Base-by-base conservation (phyloP, 441 rosid genomes). In the Mallotus repandus region DNA sequence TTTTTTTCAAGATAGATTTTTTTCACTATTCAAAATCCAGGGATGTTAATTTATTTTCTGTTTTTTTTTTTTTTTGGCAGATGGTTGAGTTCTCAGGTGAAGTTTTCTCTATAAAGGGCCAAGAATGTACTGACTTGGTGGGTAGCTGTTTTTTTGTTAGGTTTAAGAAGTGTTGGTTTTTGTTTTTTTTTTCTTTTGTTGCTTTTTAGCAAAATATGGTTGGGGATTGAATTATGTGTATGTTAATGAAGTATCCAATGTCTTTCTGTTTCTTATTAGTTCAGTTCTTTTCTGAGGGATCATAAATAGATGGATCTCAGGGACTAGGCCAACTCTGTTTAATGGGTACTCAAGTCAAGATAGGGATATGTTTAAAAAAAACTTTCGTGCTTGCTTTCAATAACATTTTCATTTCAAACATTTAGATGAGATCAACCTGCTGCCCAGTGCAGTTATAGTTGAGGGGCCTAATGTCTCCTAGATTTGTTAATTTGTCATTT, bases 1-100 rank as follows among this genome's bases (percentile, higher is more conserved):
- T 16, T n/a, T 59, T 15, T 68, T 54, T 52, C 16, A 9, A 38
- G 29, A 25, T n/a, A 38, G 55, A 22, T 11, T 9, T 55, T 29
- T 12, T 49, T 35, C 43, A n/a, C 46, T 7, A 21, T 68, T 62
- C 46, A 15, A 13, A 49, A 38, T 52, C 71, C 13, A 19, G 32
- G 46, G 56, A 49, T 11, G 4, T 55, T 10, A 49, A 63, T 1
- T 62, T 45, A 19, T 46, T 62, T 25, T 25, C 29, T 25, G 29
- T 25, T 25, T 45, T 69, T 63, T 25, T 63, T 25, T 76, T 69
- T 58, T 63, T 70, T 71, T 49, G 50, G 86, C 87, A 84, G 89
- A 81, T 84, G 85, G 83, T 57, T 83, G 87, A 86, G 61, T 73
- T 68, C 72, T 76, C 62, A 63, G 63, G 48, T 63, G 75, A 54